Conservation (phyloP, 163 green algal genomes). For the Chloromonas sp. region DNA sequence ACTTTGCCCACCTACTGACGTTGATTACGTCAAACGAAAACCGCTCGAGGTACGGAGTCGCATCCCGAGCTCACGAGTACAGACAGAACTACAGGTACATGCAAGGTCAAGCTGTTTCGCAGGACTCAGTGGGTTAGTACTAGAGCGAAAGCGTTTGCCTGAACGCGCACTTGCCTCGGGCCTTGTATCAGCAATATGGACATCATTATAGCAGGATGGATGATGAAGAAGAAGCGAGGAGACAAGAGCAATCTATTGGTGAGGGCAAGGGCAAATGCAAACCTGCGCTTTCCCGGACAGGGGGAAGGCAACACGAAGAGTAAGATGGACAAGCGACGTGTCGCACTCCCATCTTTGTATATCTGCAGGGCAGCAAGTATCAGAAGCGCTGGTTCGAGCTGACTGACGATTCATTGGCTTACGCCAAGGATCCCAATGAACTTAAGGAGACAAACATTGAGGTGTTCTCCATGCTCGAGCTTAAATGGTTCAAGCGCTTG, state of each 20-base stretch:
- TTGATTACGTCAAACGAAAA: too few relatives aligned
- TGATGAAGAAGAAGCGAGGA: slow-evolving; percentile 19
- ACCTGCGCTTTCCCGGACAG: background rate
- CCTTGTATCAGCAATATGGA: background rate
- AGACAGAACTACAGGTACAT: too few relatives aligned
- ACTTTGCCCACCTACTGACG: background rate
- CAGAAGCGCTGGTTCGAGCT: slow-evolving; percentile 23
- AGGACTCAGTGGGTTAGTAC: background rate
- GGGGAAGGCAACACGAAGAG: background rate
- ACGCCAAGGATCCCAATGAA: slow-evolving; percentile 12
- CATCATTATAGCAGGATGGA: slow-evolving; percentile 8
- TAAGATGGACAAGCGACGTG: background rate
- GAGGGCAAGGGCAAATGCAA: background rate
- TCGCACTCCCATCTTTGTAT: background rate
- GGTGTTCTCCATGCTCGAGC: slow-evolving; percentile 11
- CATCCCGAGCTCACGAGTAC: too few relatives aligned
- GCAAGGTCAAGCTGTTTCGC: too few relatives aligned
- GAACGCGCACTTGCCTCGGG: background rate
- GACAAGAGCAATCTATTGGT: slow-evolving; percentile 8
- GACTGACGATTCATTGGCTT: slow-evolving; percentile 15
- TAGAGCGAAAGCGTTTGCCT: too few relatives aligned
- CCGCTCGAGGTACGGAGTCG: too few relatives aligned
- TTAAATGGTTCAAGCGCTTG: slow-evolving; percentile 5
- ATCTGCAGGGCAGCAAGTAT: slow-evolving; percentile 16
- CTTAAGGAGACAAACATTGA: slow-evolving; percentile 5